phyloP scores from a whole-genome alignment of 495 filamentous ascomycete genomes.

The Lophiostoma macrostomum region DNA sequence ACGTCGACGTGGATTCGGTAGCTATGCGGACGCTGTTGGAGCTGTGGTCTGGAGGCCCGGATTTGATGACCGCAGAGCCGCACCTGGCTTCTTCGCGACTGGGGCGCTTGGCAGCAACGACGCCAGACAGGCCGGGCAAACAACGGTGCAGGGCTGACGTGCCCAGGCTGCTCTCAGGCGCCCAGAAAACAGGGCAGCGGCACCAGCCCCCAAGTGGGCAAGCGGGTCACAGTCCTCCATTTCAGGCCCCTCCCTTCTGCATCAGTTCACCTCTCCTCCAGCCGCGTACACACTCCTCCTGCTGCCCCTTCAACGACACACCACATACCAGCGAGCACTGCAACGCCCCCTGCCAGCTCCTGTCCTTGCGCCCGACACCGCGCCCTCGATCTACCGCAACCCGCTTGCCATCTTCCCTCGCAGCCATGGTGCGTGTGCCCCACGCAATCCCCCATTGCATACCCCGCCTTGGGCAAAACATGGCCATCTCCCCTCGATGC shows the following conservation, averaged over 20 bases:
- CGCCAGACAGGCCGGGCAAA: background rate
- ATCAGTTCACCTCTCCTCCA: slow-evolving; percentile 19
- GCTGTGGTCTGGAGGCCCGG: background rate
- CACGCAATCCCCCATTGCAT: slow-evolving; percentile 12
- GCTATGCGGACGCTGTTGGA: background rate
- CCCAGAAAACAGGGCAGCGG: background rate
- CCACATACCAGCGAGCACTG: background rate
- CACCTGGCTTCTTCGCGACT: too few relatives aligned
- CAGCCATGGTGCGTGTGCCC: slow-evolving; percentile 35
- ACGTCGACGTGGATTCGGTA: background rate
- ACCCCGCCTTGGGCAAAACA: slow-evolving; percentile 33
- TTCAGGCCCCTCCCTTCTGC: slow-evolving; percentile 16
- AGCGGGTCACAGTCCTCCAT: slow-evolving; percentile 14
- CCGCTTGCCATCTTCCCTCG: background rate
- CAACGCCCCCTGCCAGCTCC: background rate
- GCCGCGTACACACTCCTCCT: slow-evolving; percentile 4
- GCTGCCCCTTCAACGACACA: background rate
- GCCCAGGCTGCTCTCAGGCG: background rate
- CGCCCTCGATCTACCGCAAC: background rate
- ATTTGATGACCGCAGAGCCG: slow-evolving; percentile 16
- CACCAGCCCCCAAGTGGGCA: slow-evolving; percentile 11
- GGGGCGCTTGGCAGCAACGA: background rate
- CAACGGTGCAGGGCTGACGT: background rate
- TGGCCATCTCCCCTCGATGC: slow-evolving; percentile 15
- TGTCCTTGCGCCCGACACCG: background rate